phyloP scores from a whole-genome alignment of 176 grass and related monocot species.

The Aegilops tauschii region DNA sequence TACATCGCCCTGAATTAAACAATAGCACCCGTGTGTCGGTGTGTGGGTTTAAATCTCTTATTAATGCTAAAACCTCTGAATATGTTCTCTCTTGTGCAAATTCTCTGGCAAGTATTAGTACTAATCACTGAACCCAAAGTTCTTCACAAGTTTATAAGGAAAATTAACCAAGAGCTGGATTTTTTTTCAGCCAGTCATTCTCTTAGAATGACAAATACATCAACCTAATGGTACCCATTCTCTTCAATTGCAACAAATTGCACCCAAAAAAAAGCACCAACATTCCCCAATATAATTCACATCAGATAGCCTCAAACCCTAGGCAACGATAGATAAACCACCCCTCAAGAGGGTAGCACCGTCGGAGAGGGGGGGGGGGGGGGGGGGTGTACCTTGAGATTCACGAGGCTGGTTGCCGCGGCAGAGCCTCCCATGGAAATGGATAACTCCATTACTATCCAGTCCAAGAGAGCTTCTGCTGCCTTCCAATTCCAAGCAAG shows the following conservation, averaged over 20 bases:
- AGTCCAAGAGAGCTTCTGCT: neutral
- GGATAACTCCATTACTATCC: conserved; percentile 39
- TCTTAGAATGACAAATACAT: neutral
- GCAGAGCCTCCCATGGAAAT: conserved; percentile 2
- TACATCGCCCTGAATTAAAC: neutral
- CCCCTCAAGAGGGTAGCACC: neutral
- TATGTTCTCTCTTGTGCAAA: neutral
- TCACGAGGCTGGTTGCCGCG: neutral
- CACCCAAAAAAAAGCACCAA: neutral
- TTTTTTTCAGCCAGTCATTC: neutral
- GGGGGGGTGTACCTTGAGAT: conserved; percentile 16
- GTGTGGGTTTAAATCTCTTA: neutral
- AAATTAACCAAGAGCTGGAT: too few species aligned
- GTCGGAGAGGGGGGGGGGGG: neutral
- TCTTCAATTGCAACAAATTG: neutral
- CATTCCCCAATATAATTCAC: neutral
- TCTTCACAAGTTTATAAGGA: neutral
- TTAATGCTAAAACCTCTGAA: neutral
- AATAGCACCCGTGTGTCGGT: neutral
- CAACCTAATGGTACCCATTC: neutral
- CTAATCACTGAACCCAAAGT: neutral
- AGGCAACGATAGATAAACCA: neutral
- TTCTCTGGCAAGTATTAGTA: neutral
- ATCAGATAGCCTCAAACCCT: neutral
- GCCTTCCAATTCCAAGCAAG: neutral